These are phyloP conservation scores for Scenedesmus sp. DNA, from an alignment of 163 green algal species.

Conservation along the genomic window DNA sequence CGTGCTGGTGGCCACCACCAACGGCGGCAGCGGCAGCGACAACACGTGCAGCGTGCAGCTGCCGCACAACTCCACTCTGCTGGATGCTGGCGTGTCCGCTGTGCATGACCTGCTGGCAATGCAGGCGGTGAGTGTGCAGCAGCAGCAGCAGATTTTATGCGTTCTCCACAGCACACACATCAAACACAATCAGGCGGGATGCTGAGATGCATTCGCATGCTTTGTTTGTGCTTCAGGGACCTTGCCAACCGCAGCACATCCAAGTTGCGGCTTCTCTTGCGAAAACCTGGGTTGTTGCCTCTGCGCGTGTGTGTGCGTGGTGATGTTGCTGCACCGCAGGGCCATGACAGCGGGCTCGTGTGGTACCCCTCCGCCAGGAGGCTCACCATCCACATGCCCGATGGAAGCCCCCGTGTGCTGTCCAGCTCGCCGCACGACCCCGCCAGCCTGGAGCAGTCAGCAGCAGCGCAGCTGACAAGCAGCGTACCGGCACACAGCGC, in stretches of 20 bases:
- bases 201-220: no score
- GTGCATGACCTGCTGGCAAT: conserved; percentile 31
- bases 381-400: not conserved
- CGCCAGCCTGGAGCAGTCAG: not conserved
- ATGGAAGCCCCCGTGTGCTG: conserved; percentile 31
- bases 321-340: no score
- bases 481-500: not conserved
- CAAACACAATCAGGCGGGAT: no score
- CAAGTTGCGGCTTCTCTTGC: no score
- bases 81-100: not conserved
- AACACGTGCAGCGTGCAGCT: conserved; percentile 20
- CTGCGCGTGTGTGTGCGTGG: not conserved
- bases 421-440: not conserved
- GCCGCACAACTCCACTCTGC: not conserved
- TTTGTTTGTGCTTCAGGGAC: no score
- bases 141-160: not conserved
- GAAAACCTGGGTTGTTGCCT: no score
- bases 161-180: not conserved
- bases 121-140: not conserved
- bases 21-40: conserved; percentile 27
- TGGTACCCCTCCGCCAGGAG: not conserved
- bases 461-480: not conserved
- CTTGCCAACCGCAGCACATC: no score
- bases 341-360: not conserved
- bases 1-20: conserved; percentile 33